Conservation (phyloP, 345 rosid species). For the Citrus glauca region DNA sequence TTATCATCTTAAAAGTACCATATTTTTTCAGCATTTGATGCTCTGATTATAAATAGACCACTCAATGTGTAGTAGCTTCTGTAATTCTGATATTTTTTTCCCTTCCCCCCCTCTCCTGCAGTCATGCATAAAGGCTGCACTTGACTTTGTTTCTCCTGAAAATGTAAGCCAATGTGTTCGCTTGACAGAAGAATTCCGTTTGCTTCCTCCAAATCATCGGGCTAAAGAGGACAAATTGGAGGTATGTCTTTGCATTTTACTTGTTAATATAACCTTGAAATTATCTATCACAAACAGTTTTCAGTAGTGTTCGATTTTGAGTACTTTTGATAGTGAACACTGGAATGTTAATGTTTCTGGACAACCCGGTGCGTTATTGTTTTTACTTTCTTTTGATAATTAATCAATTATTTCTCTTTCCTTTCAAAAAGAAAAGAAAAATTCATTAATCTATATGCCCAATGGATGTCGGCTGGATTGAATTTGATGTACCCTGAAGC, state of each 20-base stretch:
- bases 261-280: not conserved
- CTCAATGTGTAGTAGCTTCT: not conserved
- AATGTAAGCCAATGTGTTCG: slow-evolving; percentile 50
- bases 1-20: not conserved
- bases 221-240: slow-evolving; percentile 49
- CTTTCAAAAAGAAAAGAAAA: not conserved
- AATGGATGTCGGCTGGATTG: not conserved
- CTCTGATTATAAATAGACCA: not conserved
- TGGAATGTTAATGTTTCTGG: not conserved
- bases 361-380: not conserved
- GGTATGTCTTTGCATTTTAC: slow-evolving; percentile 20
- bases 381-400: too few species aligned
- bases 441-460: not conserved
- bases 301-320: not conserved
- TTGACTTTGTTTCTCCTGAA: slow-evolving; percentile 59
- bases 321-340: not conserved
- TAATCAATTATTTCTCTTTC: not conserved
- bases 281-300: not conserved
- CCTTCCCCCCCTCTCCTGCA: not conserved
- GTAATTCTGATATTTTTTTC: not conserved
- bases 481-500: not conserved
- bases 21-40: not conserved
- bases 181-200: slow-evolving; percentile 50
- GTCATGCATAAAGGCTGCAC: slow-evolving; percentile 52
- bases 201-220: slow-evolving; percentile 42